A percentile compares a stretch with the other conserved stretches of the same genome.
phyloP scores from a whole-genome alignment of 2,329 filamentous ascomycete genomes.

The Pseudogymnoascus destructans region DNA sequence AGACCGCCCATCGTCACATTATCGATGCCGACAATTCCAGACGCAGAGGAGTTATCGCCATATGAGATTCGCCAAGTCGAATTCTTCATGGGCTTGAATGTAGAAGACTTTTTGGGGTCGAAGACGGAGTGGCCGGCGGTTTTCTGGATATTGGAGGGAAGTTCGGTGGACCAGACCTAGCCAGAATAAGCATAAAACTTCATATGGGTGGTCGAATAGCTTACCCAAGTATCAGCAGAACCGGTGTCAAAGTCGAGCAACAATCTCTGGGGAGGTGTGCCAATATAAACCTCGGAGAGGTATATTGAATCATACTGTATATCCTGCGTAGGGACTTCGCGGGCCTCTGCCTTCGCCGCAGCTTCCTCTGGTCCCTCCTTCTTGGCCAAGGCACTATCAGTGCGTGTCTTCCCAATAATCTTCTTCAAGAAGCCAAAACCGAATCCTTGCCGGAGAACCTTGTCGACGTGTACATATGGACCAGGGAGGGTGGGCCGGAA shows the following conservation, averaged over 20 bases:
- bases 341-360: conserved; percentile 27
- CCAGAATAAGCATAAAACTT: neutral
- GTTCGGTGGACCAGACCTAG: conserved; percentile 43
- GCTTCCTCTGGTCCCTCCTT: conserved; percentile 26
- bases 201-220: conserved; percentile 13
- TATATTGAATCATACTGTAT: conserved; percentile 55
- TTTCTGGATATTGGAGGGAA: conserved; percentile 28
- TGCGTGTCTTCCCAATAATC: conserved; percentile 35
- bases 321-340: conserved; percentile 46
- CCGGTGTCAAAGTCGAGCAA: conserved; percentile 59
- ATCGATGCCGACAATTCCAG: conserved; percentile 52
- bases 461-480: conserved; percentile 42
- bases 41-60: conserved; percentile 54
- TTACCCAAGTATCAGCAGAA: conserved; percentile 56
- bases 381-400: conserved; percentile 37
- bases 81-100: conserved; percentile 37
- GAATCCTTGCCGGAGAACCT: conserved; percentile 25
- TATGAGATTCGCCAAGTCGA: conserved; percentile 53
- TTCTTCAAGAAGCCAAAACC: conserved; percentile 37
- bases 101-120: conserved; percentile 45
- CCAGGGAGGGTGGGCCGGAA: conserved; percentile 50
- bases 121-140: conserved; percentile 40
- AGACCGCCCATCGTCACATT: conserved; percentile 48
- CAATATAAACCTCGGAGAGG: conserved; percentile 49
- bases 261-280: conserved; percentile 48